Conservation (phyloP, 2,329 filamentous ascomycete genomes). For the Diaporthe citriasiana region DNA sequence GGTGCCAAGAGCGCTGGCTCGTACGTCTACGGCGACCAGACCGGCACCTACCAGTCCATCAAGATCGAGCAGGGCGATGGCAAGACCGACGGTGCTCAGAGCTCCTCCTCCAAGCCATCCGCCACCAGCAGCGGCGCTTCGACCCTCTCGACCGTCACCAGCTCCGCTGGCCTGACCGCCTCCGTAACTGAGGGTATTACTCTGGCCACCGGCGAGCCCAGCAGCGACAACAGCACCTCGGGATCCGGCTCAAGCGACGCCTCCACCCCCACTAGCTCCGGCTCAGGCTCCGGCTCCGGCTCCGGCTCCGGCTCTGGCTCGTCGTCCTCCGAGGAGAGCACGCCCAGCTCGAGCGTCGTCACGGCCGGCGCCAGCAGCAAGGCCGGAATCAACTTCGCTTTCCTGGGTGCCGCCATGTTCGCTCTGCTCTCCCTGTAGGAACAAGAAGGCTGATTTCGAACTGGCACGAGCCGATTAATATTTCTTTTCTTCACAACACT, state of each 20-base stretch:
- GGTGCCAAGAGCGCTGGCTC: constrained; percentile 62
- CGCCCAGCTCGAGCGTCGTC: constrained; percentile 42
- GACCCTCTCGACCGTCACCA: constrained; percentile 33
- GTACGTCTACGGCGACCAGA: constrained; percentile 66
- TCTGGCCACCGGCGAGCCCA: constrained; percentile 26
- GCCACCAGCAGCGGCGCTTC: constrained; percentile 44
- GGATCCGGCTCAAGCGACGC: background rate
- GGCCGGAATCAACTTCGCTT: constrained; percentile 44
- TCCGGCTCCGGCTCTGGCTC: constrained; percentile 34
- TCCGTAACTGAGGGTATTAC: constrained; percentile 32
- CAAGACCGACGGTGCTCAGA: constrained; percentile 44
- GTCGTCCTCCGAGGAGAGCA: constrained; percentile 43
- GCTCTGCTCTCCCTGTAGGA: constrained; percentile 43
- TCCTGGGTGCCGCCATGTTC: constrained; percentile 44
- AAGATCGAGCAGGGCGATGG: constrained; percentile 59
- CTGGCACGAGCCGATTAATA: constrained; percentile 36
- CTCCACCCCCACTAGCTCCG: constrained; percentile 33
- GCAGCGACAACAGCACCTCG: constrained; percentile 36
- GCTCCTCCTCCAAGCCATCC: constrained; percentile 42
- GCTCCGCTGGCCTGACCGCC: constrained; percentile 17
- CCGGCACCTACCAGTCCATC: constrained; percentile 66
- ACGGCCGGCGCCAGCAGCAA: constrained; percentile 45
- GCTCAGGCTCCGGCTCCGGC: constrained; percentile 29
- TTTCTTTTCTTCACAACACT: constrained; percentile 17
- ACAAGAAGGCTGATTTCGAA: constrained; percentile 10